phyloP scores from a whole-genome alignment of 2,329 filamentous ascomycete genomes.

The Aspergillus brunneoviolaceus region DNA sequence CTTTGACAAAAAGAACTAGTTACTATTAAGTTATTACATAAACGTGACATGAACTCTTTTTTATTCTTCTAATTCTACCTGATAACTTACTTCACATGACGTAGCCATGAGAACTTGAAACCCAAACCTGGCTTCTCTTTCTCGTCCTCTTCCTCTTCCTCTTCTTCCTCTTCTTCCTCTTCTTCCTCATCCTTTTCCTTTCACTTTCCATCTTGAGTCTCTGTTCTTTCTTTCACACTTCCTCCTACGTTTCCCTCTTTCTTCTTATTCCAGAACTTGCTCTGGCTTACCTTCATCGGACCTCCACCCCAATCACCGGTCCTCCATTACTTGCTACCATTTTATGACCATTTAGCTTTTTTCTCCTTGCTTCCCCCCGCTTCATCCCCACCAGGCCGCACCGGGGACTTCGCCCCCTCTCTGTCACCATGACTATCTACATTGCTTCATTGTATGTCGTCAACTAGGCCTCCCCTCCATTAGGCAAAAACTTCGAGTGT shows the following conservation, averaged over 20 bases:
- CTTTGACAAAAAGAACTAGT: neutral
- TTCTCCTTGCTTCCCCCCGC: neutral
- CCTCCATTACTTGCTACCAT: neutral
- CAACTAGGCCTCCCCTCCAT: neutral
- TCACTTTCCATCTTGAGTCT: neutral
- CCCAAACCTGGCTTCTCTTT: conserved; percentile 5
- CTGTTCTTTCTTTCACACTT: no score
- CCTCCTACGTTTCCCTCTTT: neutral
- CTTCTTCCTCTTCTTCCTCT: neutral
- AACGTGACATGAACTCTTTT: neutral
- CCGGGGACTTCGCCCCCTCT: conserved; percentile 1
- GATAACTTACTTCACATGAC: neutral
- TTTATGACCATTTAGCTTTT: neutral
- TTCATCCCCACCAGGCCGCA: neutral
- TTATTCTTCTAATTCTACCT: neutral
- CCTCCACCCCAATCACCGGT: neutral
- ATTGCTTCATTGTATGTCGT: conserved; percentile 56
- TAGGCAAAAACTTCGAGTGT: neutral
- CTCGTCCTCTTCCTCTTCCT: conserved; percentile 4
- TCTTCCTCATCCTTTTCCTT: neutral
- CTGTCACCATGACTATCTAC: conserved; percentile 56
- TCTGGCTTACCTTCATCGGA: neutral
- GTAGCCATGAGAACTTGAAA: conserved; percentile 7
- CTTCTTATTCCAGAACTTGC: conserved; percentile 5
- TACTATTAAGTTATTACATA: neutral